Evolutionary conservation across 108 stramenopile species (phyloP).

Genomic region (Pseudonitzschia delicatissima): DNA sequence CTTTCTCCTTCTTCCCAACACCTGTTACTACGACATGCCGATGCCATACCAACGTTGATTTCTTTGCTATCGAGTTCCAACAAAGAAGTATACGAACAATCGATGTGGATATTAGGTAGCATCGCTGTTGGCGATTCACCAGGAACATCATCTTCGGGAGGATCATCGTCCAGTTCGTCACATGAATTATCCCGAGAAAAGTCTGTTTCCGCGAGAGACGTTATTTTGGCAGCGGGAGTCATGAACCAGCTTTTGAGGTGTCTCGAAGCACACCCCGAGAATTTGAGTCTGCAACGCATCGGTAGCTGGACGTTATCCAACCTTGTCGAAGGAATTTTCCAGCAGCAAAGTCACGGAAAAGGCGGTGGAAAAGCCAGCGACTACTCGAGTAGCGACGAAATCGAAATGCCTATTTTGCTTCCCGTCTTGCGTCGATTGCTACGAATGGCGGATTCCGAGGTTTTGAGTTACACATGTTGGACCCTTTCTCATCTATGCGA

Average conservation of each 20-base stretch:
- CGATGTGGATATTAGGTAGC: constrained; percentile 83
- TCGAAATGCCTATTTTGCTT: constrained; percentile 76
- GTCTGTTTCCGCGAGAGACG: constrained; percentile 71
- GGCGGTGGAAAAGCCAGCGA: constrained; percentile 34
- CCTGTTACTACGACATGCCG: constrained; percentile 75
- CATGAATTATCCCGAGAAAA: constrained; percentile 34
- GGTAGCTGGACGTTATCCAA: constrained; percentile 80
- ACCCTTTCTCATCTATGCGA: constrained; percentile 94
- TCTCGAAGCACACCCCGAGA: constrained; percentile 56
- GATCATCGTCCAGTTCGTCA: constrained; percentile 13
- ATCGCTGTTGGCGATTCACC: constrained; percentile 73
- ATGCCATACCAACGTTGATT: constrained; percentile 83
- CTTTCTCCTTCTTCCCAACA: constrained; percentile 70
- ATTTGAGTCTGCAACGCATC: constrained; percentile 71
- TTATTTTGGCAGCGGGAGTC: constrained; percentile 77
- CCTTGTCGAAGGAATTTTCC: constrained; percentile 71
- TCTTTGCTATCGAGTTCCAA: constrained; percentile 65
- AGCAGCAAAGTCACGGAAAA: constrained; percentile 30
- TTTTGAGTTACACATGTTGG: constrained; percentile 93
- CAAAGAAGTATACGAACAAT: constrained; percentile 72
- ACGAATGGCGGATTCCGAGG: constrained; percentile 81
- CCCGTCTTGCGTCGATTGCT: constrained; percentile 83
- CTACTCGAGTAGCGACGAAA: constrained; percentile 64
- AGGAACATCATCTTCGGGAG: constrained; percentile 23
- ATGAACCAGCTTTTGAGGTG: constrained; percentile 70